Base-by-base conservation (phyloP, 441 rosid species). In the Flueggea neowawraea region DNA sequence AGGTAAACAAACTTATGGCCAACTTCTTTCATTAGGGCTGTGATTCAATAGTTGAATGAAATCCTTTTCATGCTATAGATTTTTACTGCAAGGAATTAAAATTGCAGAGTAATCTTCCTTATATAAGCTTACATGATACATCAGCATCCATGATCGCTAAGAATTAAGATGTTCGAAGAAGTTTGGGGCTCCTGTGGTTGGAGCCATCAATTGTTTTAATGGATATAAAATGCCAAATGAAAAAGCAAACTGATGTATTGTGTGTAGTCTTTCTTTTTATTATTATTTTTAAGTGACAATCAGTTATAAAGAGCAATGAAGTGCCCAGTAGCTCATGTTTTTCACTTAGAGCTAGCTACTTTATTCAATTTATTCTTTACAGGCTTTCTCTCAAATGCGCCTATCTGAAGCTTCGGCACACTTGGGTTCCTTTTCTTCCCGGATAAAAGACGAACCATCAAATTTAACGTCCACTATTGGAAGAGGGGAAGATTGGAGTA, bases 331-430 rank as follows among this genome's bases (percentile, higher is more conserved):
- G 62, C 47, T 60, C 43, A 51, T 32, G 50, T 47, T 47, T 14
- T 47, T 47, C 50, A 47, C 50, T 47, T 47, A 36, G 41, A 1
- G 41, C 22, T 11, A 45, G 33, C 22, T 11, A 45, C 13, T 58
- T 49, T 14, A 10, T 43, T 31, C 60, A 33, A 10, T 52, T 31
- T 55, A 67, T 64, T 65, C 57, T 61, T 70, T 69, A 67, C 71
- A 95, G 99, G 99, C 99, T 71, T 95, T 90, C 82, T 87, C 91
- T 54, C 99, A 95, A 75, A 92, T 90, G 98, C 96, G 98, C 61
- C 85, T 95, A 12, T 83, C 97, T 63, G 99, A 95, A 80, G 97
- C 98, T 75, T 83, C 97, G 64, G 99, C 98, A 54, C 99, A 95
- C 81, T 72, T 95, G 61, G 97, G 97, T 76, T 95, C 99, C 64